Conservation (phyloP, 75 land plant genomes). For the Pinus albicaulis region DNA sequence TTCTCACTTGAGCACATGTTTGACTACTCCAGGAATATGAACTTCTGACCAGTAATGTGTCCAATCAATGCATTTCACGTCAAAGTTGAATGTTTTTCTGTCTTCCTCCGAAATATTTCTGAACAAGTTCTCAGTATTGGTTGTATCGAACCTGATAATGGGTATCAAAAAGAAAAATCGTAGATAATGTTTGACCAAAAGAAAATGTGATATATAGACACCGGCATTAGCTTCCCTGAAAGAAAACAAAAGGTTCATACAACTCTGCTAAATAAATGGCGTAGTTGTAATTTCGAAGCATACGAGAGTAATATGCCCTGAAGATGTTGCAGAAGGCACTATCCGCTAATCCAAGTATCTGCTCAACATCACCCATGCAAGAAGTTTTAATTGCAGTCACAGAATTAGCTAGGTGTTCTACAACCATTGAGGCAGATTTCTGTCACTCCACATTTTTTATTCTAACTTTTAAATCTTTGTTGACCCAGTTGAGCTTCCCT, state of each 20-base stretch:
- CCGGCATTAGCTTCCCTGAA: constrained; percentile 43
- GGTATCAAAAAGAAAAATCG: neutral
- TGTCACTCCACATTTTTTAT: too few relatives aligned
- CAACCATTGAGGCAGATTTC: too few relatives aligned
- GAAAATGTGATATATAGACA: too few relatives aligned
- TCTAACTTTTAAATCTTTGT: too few relatives aligned
- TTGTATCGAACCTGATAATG: constrained; percentile 51
- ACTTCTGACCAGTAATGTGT: constrained; percentile 44
- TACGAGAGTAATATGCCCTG: neutral
- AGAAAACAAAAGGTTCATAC: constrained; percentile 61
- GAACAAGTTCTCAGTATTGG: constrained; percentile 38
- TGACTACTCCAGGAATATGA: constrained; percentile 69
- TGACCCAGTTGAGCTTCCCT: constrained; percentile 22
- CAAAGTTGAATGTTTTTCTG: constrained; percentile 37
- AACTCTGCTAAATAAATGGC: constrained; percentile 41
- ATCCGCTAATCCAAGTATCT: constrained; percentile 23
- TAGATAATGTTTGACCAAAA: too few relatives aligned
- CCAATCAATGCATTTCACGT: constrained; percentile 57
- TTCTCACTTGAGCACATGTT: constrained; percentile 16
- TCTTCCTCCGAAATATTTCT: constrained; percentile 26
- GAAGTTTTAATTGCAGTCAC: too few relatives aligned
- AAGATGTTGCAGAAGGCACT: constrained; percentile 19
- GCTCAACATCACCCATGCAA: too few relatives aligned
- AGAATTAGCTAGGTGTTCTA: neutral
- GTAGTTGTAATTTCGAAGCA: constrained; percentile 19